Percentiles rank a stretch among this genome's conserved stretches.
phyloP scores from a whole-genome alignment of 2,329 filamentous ascomycete species.

The Coniochaeta hoffmannii region DNA sequence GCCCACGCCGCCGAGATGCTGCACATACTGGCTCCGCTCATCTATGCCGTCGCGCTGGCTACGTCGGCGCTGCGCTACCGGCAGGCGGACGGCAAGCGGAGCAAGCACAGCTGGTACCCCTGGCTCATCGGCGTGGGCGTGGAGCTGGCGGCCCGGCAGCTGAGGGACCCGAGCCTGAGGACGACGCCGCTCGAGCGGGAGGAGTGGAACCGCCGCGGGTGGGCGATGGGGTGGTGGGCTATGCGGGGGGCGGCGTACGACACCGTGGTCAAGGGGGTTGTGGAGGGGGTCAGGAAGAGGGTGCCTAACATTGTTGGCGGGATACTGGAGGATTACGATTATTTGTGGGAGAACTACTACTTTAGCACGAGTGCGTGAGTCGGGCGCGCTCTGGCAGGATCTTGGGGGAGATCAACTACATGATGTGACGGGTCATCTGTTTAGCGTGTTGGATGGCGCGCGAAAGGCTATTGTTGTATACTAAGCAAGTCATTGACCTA shows the following conservation, averaged over 20 bases:
- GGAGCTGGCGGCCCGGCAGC: constrained; percentile 82
- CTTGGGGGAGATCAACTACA: neutral
- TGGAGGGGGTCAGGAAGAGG: constrained; percentile 65
- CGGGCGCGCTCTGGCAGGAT: neutral
- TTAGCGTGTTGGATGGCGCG: too few relatives aligned
- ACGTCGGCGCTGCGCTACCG: constrained; percentile 16
- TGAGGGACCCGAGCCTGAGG: constrained; percentile 65
- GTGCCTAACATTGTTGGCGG: constrained; percentile 76
- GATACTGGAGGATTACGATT: constrained; percentile 93
- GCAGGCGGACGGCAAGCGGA: constrained; percentile 28
- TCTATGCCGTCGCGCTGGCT: constrained; percentile 79
- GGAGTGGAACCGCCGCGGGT: constrained; percentile 80
- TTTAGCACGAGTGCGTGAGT: constrained; percentile 54
- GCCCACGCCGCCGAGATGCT: constrained; percentile 79
- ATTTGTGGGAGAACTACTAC: constrained; percentile 97
- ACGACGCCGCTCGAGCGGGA: constrained; percentile 86
- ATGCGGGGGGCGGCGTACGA: constrained; percentile 98
- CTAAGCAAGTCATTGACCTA: too few relatives aligned
- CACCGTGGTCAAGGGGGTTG: constrained; percentile 72
- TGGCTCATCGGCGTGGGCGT: constrained; percentile 83
- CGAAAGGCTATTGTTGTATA: too few relatives aligned
- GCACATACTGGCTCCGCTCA: constrained; percentile 80
- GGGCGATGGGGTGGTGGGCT: constrained; percentile 89
- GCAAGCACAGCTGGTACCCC: constrained; percentile 66
- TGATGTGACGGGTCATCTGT: too few relatives aligned